Conservation (phyloP, 2,329 filamentous ascomycete genomes). For the Nemania bipapillata region DNA sequence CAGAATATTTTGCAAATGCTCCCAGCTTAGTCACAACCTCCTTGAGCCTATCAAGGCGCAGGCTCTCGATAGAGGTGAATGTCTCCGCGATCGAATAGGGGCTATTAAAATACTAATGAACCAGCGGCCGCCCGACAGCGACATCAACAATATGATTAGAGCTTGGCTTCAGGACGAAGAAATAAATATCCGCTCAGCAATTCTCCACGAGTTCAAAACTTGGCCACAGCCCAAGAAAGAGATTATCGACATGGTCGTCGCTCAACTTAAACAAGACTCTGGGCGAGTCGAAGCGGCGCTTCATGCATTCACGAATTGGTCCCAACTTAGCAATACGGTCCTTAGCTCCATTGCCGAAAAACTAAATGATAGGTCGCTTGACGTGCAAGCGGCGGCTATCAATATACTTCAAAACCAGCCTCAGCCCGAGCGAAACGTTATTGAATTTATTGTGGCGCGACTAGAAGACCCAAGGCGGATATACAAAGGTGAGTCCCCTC, state of each 20-base stretch:
- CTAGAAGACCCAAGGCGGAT: background rate
- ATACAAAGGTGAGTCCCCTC: background rate
- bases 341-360: background rate
- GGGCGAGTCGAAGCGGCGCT: background rate
- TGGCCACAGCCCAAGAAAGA: background rate
- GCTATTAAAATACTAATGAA: background rate
- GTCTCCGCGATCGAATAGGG: background rate
- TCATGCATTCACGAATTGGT: background rate
- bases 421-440: background rate
- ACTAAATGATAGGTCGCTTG: background rate
- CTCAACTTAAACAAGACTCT: background rate
- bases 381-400: background rate
- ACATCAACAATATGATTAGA: background rate
- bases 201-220: background rate
- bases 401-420: background rate
- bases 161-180: conserved; percentile 2
- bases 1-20: too few relatives aligned
- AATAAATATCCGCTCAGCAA: background rate
- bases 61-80: background rate
- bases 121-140: background rate
- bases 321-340: background rate
- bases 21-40: background rate
- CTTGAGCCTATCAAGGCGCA: background rate
- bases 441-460: background rate
- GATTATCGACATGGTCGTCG: background rate